Evolutionary conservation across 2,329 filamentous ascomycete species (phyloP).

Genomic region (Raffaelea albimanens): DNA sequence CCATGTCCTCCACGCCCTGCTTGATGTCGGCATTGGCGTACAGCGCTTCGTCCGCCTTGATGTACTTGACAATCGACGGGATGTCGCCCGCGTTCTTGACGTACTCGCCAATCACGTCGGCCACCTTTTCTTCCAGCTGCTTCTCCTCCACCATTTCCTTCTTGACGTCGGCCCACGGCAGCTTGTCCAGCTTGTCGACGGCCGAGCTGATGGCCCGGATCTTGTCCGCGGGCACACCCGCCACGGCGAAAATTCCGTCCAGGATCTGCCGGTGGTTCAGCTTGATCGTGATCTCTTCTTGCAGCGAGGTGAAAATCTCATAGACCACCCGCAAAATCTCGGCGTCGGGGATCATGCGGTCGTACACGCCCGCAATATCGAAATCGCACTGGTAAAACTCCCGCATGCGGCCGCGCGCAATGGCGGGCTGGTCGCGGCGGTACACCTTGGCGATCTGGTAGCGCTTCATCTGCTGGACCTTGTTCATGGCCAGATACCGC

Average conservation of each 20-base stretch:
- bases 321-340: constrained; percentile 77
- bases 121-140: constrained; percentile 64
- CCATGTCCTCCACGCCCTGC: constrained; percentile 72
- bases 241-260: constrained; percentile 85
- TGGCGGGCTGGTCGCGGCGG: constrained; percentile 39
- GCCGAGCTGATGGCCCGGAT: constrained; percentile 84
- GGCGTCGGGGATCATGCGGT: constrained; percentile 85
- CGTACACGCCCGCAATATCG: constrained; percentile 80
- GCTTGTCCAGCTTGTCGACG: constrained; percentile 91
- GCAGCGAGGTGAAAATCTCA: constrained; percentile 74
- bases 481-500: constrained; percentile 86
- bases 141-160: constrained; percentile 93
- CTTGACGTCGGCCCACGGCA: constrained; percentile 80
- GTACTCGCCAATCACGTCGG: constrained; percentile 80
- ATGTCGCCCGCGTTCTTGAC: constrained; percentile 33
- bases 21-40: constrained; percentile 65
- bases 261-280: constrained; percentile 92
- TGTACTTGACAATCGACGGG: constrained; percentile 60
- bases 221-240: constrained; percentile 79
- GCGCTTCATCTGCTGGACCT: constrained; percentile 75
- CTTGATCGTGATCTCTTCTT: constrained; percentile 71
- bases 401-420: constrained; percentile 84
- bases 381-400: constrained; percentile 98
- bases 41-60: constrained; percentile 59
- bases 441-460: constrained; percentile 94